Conservation (phyloP, 768 basidiomycete species). For the Boletus rubescentipes region DNA sequence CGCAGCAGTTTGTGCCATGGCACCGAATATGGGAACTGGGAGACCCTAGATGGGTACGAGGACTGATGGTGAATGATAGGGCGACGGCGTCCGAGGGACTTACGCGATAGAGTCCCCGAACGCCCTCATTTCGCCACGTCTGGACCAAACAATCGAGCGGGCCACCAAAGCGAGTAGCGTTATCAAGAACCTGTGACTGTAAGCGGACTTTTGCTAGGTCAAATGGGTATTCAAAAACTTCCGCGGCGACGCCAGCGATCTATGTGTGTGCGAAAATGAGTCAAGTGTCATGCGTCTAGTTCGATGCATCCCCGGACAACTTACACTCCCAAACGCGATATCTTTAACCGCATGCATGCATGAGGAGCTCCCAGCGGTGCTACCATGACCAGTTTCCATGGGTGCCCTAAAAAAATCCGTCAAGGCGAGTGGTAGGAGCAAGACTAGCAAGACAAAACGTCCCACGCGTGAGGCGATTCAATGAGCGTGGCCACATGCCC, state of each 20-base stretch:
- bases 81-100: slow-evolving; percentile 18
- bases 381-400: background rate
- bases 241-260: slow-evolving; percentile 82
- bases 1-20: slow-evolving; percentile 85
- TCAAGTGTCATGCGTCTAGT: background rate
- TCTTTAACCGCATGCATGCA: slow-evolving; percentile 39
- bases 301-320: slow-evolving; percentile 16
- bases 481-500: background rate
- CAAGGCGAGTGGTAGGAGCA: background rate
- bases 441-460: no score
- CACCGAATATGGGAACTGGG: slow-evolving; percentile 81
- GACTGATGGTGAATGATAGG: background rate
- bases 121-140: slow-evolving; percentile 57
- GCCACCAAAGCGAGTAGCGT: slow-evolving; percentile 52
- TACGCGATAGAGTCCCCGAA: slow-evolving; percentile 55
- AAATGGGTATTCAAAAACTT: slow-evolving; percentile 90
- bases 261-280: slow-evolving; percentile 26
- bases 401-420: background rate
- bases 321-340: slow-evolving; percentile 49
- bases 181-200: slow-evolving; percentile 82
- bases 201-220: slow-evolving; percentile 91
- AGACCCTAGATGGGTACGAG: slow-evolving; percentile 54
- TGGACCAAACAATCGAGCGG: slow-evolving; percentile 61
- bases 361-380: background rate
- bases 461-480: slow-evolving; percentile 13